A percentile compares a stretch with the other conserved stretches of the same genome.
These are phyloP conservation scores for Ceratopteris richardii DNA, from an alignment of 75 land plant species.

Conservation along the genomic window DNA sequence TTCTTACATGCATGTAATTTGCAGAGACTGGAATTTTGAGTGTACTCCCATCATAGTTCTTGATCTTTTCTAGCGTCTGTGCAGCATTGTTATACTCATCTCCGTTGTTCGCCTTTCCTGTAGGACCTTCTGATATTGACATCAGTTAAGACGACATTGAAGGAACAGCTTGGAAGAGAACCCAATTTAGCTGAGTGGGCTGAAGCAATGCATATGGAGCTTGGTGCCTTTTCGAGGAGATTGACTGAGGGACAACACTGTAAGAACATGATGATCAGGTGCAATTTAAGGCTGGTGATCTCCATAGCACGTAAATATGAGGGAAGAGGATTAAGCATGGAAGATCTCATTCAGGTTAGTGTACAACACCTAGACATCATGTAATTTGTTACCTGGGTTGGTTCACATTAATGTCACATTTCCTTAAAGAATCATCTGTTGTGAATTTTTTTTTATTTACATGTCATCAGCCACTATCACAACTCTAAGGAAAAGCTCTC, in stretches of 20 bases:
- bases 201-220: slow-evolving; percentile 55
- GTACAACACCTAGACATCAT: too few relatives aligned
- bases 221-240: slow-evolving; percentile 44
- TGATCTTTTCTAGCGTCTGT: too few relatives aligned
- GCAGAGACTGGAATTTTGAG: too few relatives aligned
- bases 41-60: too few relatives aligned
- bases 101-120: too few relatives aligned
- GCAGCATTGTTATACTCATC: too few relatives aligned
- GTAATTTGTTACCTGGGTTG: too few relatives aligned
- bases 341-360: slow-evolving; percentile 89
- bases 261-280: slow-evolving; percentile 74
- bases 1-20: neutral
- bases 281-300: slow-evolving; percentile 83
- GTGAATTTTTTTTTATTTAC: too few relatives aligned
- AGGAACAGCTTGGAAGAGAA: slow-evolving; percentile 48
- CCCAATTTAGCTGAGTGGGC: slow-evolving; percentile 87
- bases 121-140: slow-evolving; percentile 77
- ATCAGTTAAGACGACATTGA: slow-evolving; percentile 36
- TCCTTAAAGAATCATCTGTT: too few relatives aligned
- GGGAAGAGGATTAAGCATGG: slow-evolving; percentile 66
- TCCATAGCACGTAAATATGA: slow-evolving; percentile 79
- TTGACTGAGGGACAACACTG: slow-evolving; percentile 50
- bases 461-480: too few relatives aligned
- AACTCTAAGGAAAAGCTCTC: too few relatives aligned
- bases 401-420: too few relatives aligned